These are phyloP conservation scores for Blastocystis sp. DNA, from an alignment of 352 stramenopile species.

Conservation along the genomic window DNA sequence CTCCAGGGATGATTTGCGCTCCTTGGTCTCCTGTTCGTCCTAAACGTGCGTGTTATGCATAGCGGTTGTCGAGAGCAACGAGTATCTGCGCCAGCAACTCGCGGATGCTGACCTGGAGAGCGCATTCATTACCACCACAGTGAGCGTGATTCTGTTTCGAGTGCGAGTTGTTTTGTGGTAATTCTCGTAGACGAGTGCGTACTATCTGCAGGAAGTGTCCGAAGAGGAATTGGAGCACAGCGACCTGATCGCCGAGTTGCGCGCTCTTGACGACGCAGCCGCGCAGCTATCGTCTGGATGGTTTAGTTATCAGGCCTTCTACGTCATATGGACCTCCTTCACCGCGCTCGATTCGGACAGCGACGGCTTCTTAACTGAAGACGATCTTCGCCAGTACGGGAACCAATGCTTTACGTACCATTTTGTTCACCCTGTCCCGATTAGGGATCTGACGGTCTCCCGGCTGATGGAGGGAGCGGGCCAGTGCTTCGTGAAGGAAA, in stretches of 20 bases:
- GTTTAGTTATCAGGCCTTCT: slow-evolving; percentile 16
- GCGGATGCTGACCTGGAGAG: neutral
- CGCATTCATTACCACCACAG: neutral
- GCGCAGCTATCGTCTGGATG: neutral
- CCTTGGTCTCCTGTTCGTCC: neutral
- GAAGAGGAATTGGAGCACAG: slow-evolving; percentile 9
- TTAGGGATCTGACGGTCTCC: slow-evolving; percentile 28
- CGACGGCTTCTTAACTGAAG: neutral
- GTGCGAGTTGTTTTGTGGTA: neutral
- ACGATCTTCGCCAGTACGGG: slow-evolving; percentile 25
- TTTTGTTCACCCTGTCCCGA: neutral
- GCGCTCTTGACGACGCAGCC: neutral
- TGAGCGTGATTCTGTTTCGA: slow-evolving; percentile 16
- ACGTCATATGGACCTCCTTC: slow-evolving; percentile 25
- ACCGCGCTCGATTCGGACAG: slow-evolving; percentile 1
- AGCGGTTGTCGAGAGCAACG: neutral
- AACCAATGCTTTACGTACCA: slow-evolving; percentile 18
- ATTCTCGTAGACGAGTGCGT: no score
- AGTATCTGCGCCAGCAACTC: neutral
- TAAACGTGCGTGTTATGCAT: neutral
- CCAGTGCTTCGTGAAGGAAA: neutral
- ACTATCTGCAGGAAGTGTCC: no score
- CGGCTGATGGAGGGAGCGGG: slow-evolving; percentile 28
- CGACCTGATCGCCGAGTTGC: neutral
- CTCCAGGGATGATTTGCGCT: neutral